Evolutionary conservation across 2,329 filamentous ascomycete species (phyloP).

Genomic region (Alternaria incomplexa): DNA sequence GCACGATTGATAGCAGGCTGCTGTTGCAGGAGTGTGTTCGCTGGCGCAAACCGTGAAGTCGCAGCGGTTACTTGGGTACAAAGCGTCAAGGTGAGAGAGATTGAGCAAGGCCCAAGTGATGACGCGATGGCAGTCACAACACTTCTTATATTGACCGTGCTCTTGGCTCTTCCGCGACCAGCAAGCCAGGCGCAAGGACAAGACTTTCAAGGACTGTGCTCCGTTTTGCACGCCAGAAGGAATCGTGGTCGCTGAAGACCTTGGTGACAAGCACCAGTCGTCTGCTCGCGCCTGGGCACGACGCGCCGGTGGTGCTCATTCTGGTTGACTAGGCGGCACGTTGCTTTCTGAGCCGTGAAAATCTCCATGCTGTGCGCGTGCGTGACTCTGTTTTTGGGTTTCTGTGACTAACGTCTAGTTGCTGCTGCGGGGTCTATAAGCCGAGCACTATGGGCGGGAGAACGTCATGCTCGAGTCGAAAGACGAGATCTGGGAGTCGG

Average conservation of each 20-base stretch:
- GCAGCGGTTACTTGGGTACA: constrained; percentile 5
- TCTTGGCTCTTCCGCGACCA: constrained; percentile 22
- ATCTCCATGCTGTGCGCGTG: constrained; percentile 22
- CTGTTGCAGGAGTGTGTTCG: neutral
- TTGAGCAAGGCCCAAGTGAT: constrained; percentile 17
- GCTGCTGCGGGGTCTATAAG: constrained; percentile 24
- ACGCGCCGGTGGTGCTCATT: constrained; percentile 25
- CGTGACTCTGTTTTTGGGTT: constrained; percentile 27
- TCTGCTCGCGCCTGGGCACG: constrained; percentile 31
- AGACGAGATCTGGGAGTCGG: neutral
- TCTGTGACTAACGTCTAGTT: constrained; percentile 32
- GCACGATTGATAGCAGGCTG: neutral
- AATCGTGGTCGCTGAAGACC: constrained; percentile 26
- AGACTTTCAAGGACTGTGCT: constrained; percentile 13
- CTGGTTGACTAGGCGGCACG: constrained; percentile 11
- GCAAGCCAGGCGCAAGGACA: constrained; percentile 18
- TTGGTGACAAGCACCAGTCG: constrained; percentile 31
- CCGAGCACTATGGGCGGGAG: constrained; percentile 2
- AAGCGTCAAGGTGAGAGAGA: constrained; percentile 11
- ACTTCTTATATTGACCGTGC: constrained; percentile 16
- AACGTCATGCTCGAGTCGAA: constrained; percentile 1
- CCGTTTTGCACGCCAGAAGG: constrained; percentile 10
- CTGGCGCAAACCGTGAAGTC: neutral
- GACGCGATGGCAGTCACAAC: constrained; percentile 19
- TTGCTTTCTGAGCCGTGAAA: constrained; percentile 15